Evolutionary conservation across 2,329 filamentous ascomycete genomes (phyloP).

Genomic region (Ceratocystis alfenasii): DNA sequence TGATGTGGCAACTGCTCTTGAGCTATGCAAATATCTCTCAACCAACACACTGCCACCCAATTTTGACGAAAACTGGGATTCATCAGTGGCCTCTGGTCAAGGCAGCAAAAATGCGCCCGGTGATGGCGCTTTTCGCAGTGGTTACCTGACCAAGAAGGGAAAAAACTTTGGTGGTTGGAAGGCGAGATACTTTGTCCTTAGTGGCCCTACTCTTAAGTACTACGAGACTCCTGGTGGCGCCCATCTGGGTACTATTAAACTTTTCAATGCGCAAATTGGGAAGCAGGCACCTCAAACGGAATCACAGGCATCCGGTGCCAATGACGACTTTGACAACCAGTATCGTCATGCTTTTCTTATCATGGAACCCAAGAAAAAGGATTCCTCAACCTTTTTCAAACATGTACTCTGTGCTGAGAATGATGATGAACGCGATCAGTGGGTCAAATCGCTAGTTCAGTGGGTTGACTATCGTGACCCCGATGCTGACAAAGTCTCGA

Average conservation of each 20-base stretch:
- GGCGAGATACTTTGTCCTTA: slow-evolving; percentile 54
- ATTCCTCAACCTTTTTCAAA: slow-evolving; percentile 73
- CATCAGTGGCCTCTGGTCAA: slow-evolving; percentile 19
- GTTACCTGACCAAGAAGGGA: slow-evolving; percentile 89
- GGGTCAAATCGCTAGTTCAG: slow-evolving; percentile 80
- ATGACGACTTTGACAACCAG: slow-evolving; percentile 78
- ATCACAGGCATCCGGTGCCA: slow-evolving; percentile 29
- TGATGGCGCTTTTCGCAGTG: slow-evolving; percentile 62
- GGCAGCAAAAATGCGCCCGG: slow-evolving; percentile 40
- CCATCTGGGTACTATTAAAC: slow-evolving; percentile 85
- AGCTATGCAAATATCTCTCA: slow-evolving; percentile 82
- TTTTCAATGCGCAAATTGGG: slow-evolving; percentile 82
- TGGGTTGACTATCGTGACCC: slow-evolving; percentile 70
- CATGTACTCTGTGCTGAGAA: slow-evolving; percentile 95
- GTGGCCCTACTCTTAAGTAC: slow-evolving; percentile 62
- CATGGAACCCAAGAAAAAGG: slow-evolving; percentile 90
- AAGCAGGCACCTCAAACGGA: slow-evolving; percentile 62
- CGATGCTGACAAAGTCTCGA: slow-evolving; percentile 39
- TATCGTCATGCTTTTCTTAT: slow-evolving; percentile 95
- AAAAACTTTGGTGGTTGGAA: slow-evolving; percentile 99
- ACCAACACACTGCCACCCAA: slow-evolving; percentile 51
- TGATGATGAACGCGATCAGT: slow-evolving; percentile 80
- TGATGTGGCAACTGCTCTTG: slow-evolving; percentile 61
- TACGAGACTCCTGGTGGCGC: slow-evolving; percentile 84
- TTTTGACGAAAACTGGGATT: slow-evolving; percentile 39